Conservation (phyloP, 2,329 filamentous ascomycete genomes). For the Trichophyton verrucosum region DNA sequence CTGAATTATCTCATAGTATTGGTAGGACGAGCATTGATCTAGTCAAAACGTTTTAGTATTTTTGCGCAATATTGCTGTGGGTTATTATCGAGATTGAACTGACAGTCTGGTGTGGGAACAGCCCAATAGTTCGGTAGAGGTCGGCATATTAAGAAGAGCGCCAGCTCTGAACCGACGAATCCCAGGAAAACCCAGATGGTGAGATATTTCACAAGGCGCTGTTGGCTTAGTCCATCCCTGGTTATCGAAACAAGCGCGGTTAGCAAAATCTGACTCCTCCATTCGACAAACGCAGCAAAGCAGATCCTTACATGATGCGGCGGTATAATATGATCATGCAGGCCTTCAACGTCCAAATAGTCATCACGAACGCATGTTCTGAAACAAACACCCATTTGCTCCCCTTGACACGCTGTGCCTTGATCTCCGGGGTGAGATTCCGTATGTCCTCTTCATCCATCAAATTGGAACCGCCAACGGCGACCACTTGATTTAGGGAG, state of each 20-base stretch:
- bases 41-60: neutral
- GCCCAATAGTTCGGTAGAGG: slow-evolving; percentile 18
- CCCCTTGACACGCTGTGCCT: slow-evolving; percentile 36
- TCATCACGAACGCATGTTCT: slow-evolving; percentile 50
- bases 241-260: neutral
- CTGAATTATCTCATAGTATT: slow-evolving; percentile 36
- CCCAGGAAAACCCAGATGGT: slow-evolving; percentile 33
- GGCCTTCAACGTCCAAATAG: slow-evolving; percentile 40
- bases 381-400: slow-evolving; percentile 52
- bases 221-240: slow-evolving; percentile 24
- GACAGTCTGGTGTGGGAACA: slow-evolving; percentile 1
- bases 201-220: slow-evolving; percentile 27
- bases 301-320: slow-evolving; percentile 34
- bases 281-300: neutral
- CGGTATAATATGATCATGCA: slow-evolving; percentile 44
- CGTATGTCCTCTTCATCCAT: slow-evolving; percentile 39
- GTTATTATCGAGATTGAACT: neutral
- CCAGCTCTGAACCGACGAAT: slow-evolving; percentile 39
- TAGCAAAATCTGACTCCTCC: neutral
- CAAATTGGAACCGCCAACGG: slow-evolving; percentile 47
- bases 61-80: neutral
- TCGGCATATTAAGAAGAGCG: slow-evolving; percentile 41
- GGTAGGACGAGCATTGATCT: slow-evolving; percentile 28
- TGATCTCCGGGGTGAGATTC: slow-evolving; percentile 36
- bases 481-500: slow-evolving; percentile 42